Percentiles rank a stretch among this genome's conserved stretches.
These are phyloP conservation scores for Clathrospora elynae DNA, from an alignment of 2,329 filamentous ascomycete species.

Conservation along the genomic window DNA sequence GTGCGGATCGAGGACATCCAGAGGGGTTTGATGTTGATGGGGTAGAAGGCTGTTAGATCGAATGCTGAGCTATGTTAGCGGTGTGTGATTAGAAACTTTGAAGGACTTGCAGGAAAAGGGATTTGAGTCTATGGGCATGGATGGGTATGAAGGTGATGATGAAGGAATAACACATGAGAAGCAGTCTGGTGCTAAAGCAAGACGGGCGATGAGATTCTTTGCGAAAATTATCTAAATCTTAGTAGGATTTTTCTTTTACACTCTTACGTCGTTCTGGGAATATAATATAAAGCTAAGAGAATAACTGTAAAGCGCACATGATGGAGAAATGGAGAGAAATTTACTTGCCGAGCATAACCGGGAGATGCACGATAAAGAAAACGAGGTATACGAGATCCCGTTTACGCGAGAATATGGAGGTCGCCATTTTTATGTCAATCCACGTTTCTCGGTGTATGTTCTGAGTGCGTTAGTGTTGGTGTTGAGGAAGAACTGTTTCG, in stretches of 20 bases:
- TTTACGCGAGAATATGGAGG: slow-evolving; percentile 47
- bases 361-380: slow-evolving; percentile 67
- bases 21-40: slow-evolving; percentile 54
- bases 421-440: slow-evolving; percentile 35
- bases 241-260: no score
- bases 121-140: no score
- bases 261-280: no score
- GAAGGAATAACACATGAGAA: no score
- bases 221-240: no score
- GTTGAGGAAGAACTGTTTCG: slow-evolving; percentile 1
- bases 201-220: no score
- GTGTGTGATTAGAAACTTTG: slow-evolving; percentile 4
- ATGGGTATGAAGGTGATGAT: no score
- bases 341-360: slow-evolving; percentile 62
- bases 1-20: slow-evolving; percentile 58
- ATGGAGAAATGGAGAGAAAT: background rate
- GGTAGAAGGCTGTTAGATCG: slow-evolving; percentile 66
- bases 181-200: no score
- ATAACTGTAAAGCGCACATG: no score
- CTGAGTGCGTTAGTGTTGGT: slow-evolving; percentile 6
- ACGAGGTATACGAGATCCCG: slow-evolving; percentile 58
- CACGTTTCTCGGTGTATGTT: background rate
- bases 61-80: slow-evolving; percentile 55
- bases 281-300: no score
- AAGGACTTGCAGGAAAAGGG: no score